These are phyloP conservation scores for Globisporangium paddicum DNA, from an alignment of 352 stramenopile genomes.

Conservation along the genomic window DNA sequence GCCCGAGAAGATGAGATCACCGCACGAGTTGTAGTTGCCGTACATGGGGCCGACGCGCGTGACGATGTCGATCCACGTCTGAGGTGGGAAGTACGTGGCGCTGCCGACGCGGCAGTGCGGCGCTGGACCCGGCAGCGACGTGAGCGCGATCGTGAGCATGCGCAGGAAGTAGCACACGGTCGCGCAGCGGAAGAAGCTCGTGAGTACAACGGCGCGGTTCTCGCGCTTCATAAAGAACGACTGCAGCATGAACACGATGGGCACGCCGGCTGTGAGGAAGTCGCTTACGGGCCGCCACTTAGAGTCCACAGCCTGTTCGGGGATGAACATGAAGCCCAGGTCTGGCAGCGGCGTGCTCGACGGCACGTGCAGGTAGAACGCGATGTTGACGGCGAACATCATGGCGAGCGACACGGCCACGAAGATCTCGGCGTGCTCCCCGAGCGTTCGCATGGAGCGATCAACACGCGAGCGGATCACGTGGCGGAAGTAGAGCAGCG, in stretches of 20 bases:
- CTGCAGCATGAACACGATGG: conserved; percentile 55
- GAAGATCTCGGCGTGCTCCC: conserved; percentile 66
- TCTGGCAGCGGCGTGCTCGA: conserved; percentile 51
- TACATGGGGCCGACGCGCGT: conserved; percentile 68
- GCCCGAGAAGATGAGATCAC: conserved; percentile 73
- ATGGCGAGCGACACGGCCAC: conserved; percentile 59
- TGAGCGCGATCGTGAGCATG: conserved; percentile 60
- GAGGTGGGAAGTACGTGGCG: conserved; percentile 51
- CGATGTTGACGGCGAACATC: conserved; percentile 67
- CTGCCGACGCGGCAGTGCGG: conserved; percentile 54
- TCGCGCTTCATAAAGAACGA: conserved; percentile 41
- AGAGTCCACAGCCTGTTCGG: conserved; percentile 51
- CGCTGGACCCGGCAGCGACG: conserved; percentile 60
- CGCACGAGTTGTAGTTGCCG: conserved; percentile 73
- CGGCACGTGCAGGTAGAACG: conserved; percentile 68
- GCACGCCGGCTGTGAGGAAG: conserved; percentile 52
- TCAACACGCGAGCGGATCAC: conserved; percentile 38
- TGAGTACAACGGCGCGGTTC: conserved; percentile 45
- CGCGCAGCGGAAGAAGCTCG: conserved; percentile 60
- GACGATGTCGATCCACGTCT: conserved; percentile 69
- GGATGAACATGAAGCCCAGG: conserved; percentile 71
- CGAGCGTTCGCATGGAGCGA: conserved; percentile 30
- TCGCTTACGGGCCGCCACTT: conserved; percentile 62
- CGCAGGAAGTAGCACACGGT: conserved; percentile 72
- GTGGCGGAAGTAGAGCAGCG: conserved; percentile 44